These are phyloP conservation scores for Periconia digitata DNA, from an alignment of 2,329 filamentous ascomycete species.

Conservation along the genomic window DNA sequence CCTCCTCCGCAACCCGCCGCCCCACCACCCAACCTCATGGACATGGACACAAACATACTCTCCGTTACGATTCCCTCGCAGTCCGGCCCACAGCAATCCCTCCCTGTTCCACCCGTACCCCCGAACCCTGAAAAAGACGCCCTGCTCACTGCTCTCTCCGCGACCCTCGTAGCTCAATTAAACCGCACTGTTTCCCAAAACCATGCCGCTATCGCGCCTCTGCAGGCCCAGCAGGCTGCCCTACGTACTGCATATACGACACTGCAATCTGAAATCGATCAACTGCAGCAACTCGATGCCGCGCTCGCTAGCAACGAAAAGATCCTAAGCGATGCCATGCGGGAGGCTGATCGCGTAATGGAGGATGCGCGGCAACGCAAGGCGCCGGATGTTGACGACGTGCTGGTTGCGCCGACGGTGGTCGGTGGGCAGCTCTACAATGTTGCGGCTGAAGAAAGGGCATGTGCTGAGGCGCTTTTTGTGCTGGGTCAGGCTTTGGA, in stretches of 20 bases:
- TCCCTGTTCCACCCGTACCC: conserved; percentile 80
- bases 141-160: conserved; percentile 74
- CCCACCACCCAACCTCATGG: conserved; percentile 45
- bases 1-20: conserved; percentile 13
- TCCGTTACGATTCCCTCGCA: conserved; percentile 59
- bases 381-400: conserved; percentile 80
- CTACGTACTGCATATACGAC: conserved; percentile 69
- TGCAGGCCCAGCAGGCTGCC: conserved; percentile 77
- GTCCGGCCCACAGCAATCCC: conserved; percentile 48
- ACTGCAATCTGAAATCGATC: conserved; percentile 72
- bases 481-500: conserved; percentile 76
- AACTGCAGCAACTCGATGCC: conserved; percentile 69
- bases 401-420: conserved; percentile 90
- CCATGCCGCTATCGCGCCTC: conserved; percentile 69
- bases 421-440: conserved; percentile 92
- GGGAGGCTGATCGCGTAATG: conserved; percentile 77
- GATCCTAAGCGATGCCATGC: conserved; percentile 75
- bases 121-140: conserved; percentile 96
- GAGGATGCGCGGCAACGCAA: conserved; percentile 68
- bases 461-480: conserved; percentile 83
- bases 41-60: conserved; percentile 63
- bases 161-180: conserved; percentile 68
- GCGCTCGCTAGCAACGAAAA: conserved; percentile 75
- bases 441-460: conserved; percentile 84
- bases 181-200: conserved; percentile 72